A percentile compares a stretch with the other conserved stretches of the same genome.
These are phyloP conservation scores for Kernera saxatilis DNA, from an alignment of 345 rosid species.

Conservation along the genomic window DNA sequence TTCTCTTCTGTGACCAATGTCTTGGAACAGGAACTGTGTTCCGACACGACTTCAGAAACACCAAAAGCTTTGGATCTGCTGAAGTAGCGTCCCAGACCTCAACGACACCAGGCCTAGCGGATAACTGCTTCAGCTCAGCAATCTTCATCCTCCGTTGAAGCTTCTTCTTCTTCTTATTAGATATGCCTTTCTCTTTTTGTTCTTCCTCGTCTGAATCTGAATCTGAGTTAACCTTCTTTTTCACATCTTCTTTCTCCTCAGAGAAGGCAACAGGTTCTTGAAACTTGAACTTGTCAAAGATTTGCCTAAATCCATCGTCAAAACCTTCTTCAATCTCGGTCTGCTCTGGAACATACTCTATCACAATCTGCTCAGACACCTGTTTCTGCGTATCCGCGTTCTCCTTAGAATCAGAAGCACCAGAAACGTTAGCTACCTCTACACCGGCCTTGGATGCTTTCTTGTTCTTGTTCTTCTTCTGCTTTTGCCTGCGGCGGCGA, in stretches of 20 bases:
- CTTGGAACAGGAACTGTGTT: conserved; percentile 98
- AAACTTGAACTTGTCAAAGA: conserved; percentile 77
- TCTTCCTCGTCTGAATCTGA: conserved; percentile 79
- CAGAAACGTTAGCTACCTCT: conserved; percentile 33
- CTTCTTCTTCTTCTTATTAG: conserved; percentile 90
- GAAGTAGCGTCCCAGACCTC: conserved; percentile 99
- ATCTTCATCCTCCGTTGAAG: conserved; percentile 84
- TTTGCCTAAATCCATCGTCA: conserved; percentile 68
- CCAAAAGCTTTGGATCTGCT: conserved; percentile 93
- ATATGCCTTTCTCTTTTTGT: conserved; percentile 68
- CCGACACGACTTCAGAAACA: conserved; percentile 83
- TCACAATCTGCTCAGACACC: conserved; percentile 55
- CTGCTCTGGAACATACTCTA: conserved; percentile 88
- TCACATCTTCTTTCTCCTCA: conserved; percentile 48
- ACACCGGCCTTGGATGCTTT: conserved; percentile 15
- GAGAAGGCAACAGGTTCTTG: conserved; percentile 40
- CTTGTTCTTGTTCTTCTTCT: conserved; percentile 79
- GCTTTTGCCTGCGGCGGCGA: conserved; percentile 94
- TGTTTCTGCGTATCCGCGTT: conserved; percentile 46
- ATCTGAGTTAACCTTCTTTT: conserved; percentile 69
- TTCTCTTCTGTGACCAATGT: conserved; percentile 99
- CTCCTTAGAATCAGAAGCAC: conserved; percentile 44
- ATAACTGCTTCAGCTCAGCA: conserved; percentile 80
- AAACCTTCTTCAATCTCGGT: conserved; percentile 78
- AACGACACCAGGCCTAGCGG: conserved; percentile 77